phyloP scores from a whole-genome alignment of 805 yeast genomes.

The Barnettozyma botsteinii region DNA sequence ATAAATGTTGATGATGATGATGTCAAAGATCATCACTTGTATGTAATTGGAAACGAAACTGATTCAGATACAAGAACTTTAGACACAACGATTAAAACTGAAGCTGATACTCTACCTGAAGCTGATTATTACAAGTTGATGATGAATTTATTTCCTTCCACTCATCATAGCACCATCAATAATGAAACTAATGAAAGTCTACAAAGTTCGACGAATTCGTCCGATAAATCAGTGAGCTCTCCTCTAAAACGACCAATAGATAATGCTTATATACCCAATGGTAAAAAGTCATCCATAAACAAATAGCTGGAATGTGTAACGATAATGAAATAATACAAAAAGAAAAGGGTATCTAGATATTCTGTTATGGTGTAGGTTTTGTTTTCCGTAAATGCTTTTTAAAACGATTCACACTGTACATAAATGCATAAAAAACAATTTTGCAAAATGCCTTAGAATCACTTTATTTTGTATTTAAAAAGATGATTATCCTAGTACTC shows the following conservation, averaged over 20 bases:
- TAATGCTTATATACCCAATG: conserved; percentile 4
- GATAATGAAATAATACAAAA: conserved; percentile 1
- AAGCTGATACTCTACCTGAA: conserved; percentile 28
- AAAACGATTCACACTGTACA: not conserved
- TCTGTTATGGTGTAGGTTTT: not conserved
- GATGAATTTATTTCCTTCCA: not conserved
- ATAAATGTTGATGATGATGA: conserved; percentile 10
- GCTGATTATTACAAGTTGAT: conserved; percentile 2
- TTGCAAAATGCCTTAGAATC: not conserved
- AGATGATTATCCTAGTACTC: too few relatives aligned
- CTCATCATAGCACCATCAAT: not conserved
- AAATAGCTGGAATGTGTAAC: conserved; percentile 1
- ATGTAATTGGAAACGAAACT: conserved; percentile 6
- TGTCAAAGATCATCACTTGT: conserved; percentile 5
- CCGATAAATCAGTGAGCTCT: conserved; percentile 6
- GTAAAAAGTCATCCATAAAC: conserved; percentile 3
- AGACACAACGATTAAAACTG: conserved; percentile 16
- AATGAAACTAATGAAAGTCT: not conserved
- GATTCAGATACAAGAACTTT: not conserved
- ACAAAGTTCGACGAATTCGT: not conserved
- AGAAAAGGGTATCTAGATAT: not conserved
- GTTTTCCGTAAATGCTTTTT: not conserved
- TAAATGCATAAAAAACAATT: conserved; percentile 1
- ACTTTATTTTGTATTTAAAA: not conserved
- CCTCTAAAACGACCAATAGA: conserved; percentile 15